These are phyloP conservation scores for Tylopilus subfusipes DNA, from an alignment of 768 basidiomycete genomes.

Conservation along the genomic window DNA sequence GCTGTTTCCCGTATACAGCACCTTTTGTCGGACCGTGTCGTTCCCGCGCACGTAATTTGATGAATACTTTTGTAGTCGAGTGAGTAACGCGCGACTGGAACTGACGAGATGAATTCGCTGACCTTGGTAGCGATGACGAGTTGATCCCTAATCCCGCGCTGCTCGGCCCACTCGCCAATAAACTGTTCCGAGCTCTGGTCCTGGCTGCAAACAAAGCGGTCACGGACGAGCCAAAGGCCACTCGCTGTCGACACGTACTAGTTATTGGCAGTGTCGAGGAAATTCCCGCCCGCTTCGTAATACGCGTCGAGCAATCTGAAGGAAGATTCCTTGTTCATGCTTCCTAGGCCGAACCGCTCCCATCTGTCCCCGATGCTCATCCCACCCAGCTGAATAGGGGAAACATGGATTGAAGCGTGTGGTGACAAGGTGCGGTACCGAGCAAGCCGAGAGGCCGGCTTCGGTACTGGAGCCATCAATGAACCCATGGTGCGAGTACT, in stretches of 20 bases:
- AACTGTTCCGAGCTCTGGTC: slow-evolving; percentile 53
- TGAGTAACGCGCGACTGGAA: not conserved
- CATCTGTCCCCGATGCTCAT: slow-evolving; percentile 44
- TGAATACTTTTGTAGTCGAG: slow-evolving; percentile 27
- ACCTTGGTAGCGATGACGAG: slow-evolving; percentile 47
- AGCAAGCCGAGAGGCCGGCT: slow-evolving; percentile 30
- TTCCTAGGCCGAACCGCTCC: slow-evolving; percentile 31
- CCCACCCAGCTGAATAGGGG: slow-evolving; percentile 41
- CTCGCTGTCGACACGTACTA: slow-evolving; percentile 30
- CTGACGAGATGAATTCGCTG: not conserved
- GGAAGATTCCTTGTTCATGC: slow-evolving; percentile 39
- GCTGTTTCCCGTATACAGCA: slow-evolving; percentile 37
- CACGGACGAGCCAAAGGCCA: not conserved
- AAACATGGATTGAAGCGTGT: slow-evolving; percentile 39
- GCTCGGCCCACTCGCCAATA: slow-evolving; percentile 50
- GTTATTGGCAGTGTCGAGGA: slow-evolving; percentile 47
- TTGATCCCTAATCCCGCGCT: slow-evolving; percentile 42
- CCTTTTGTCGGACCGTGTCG: slow-evolving; percentile 14
- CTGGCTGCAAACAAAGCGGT: slow-evolving; percentile 31
- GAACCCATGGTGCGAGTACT: not conserved
- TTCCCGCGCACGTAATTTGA: slow-evolving; percentile 14
- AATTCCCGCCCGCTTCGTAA: slow-evolving; percentile 45
- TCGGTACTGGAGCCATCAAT: slow-evolving; percentile 7
- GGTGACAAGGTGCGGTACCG: slow-evolving; percentile 37
- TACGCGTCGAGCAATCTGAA: slow-evolving; percentile 47